These are phyloP conservation scores for Pyrus hybrid DNA, from an alignment of 331 rosid species.

Conservation along the genomic window DNA sequence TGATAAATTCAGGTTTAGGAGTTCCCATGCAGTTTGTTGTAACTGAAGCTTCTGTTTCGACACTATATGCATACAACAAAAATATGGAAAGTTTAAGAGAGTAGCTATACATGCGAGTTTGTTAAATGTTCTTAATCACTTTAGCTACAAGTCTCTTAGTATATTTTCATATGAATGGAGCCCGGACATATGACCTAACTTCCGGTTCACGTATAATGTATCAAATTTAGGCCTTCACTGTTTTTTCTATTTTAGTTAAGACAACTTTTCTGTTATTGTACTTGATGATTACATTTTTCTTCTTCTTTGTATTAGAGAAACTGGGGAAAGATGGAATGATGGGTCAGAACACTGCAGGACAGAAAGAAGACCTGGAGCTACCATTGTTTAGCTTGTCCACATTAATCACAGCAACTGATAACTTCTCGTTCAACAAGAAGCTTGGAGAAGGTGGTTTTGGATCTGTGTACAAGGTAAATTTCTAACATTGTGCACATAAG, in stretches of 20 bases:
- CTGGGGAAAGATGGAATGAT: neutral
- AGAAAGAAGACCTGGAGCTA: slow-evolving; percentile 24
- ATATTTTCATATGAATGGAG: neutral
- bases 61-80: neutral
- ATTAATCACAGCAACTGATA: slow-evolving; percentile 19
- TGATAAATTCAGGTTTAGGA: neutral
- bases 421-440: slow-evolving; percentile 16
- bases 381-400: slow-evolving; percentile 8
- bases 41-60: neutral
- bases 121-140: neutral
- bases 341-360: neutral
- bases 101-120: neutral
- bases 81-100: neutral
- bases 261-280: neutral
- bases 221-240: neutral
- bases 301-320: neutral
- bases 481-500: neutral
- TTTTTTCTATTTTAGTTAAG: neutral
- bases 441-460: slow-evolving; percentile 44
- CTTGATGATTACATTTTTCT: neutral
- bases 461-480: slow-evolving; percentile 25
- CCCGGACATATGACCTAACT: neutral
- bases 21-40: neutral
- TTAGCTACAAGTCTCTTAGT: neutral
- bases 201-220: neutral